Conservation (phyloP, 192 early-diverging fungal species). For the Backusella mclennaniae region DNA sequence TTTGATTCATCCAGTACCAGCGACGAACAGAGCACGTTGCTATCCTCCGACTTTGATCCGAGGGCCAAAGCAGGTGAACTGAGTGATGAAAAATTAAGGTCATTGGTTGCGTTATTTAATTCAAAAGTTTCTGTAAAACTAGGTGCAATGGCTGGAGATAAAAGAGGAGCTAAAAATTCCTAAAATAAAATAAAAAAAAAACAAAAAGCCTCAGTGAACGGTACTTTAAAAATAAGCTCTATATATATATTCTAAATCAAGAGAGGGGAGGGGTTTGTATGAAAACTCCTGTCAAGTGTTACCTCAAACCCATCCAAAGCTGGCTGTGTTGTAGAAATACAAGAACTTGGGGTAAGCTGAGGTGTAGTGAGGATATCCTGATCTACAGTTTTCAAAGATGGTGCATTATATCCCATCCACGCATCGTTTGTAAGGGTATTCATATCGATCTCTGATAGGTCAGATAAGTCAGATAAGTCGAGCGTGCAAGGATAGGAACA, state of each 20-base stretch:
- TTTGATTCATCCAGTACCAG: background rate
- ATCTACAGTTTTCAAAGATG: background rate
- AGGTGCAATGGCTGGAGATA: background rate
- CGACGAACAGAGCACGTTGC: background rate
- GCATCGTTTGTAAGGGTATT: background rate
- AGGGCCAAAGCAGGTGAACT: background rate
- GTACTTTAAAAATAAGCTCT: background rate
- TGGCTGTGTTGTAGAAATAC: background rate
- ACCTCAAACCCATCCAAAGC: background rate
- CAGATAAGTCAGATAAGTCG: background rate
- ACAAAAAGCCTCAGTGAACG: background rate
- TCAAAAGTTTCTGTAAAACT: background rate
- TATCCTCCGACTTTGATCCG: background rate
- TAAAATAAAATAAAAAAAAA: background rate
- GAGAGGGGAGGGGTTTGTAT: background rate
- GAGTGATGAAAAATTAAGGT: background rate
- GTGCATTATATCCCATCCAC: background rate
- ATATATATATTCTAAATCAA: background rate
- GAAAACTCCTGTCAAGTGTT: background rate
- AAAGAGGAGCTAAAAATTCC: constrained; percentile 2
- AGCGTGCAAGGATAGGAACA: background rate
- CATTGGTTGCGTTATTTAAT: background rate
- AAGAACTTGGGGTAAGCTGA: background rate
- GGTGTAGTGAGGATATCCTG: background rate
- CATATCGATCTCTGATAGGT: background rate